These are phyloP conservation scores for Pouteria glomerata DNA, from an alignment of 148 eudicot genomes.

Conservation along the genomic window DNA sequence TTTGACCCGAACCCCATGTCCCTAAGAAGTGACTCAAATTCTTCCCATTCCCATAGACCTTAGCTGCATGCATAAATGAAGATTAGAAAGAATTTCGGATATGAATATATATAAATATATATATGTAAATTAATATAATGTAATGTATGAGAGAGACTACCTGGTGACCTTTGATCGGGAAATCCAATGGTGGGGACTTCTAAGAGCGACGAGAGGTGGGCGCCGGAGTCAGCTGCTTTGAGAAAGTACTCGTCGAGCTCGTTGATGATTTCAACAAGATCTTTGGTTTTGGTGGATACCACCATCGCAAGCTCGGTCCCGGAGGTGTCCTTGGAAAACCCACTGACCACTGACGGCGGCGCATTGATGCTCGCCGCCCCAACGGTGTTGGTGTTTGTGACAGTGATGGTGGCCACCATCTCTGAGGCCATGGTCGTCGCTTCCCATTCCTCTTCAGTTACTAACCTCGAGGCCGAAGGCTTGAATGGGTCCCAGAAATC, in stretches of 20 bases:
- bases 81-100: no score
- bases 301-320: conserved; percentile 56
- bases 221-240: conserved; percentile 75
- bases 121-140: no score
- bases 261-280: conserved; percentile 75
- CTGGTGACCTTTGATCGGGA: conserved; percentile 29
- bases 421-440: conserved; percentile 29
- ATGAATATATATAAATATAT: neutral
- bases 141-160: conserved; percentile 8
- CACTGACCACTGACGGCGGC: conserved; percentile 43
- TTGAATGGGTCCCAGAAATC: conserved; percentile 94
- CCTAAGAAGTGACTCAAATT: conserved; percentile 51
- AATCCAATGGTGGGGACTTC: conserved; percentile 45
- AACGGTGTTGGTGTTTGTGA: conserved; percentile 22
- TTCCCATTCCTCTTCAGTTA: conserved; percentile 63
- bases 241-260: conserved; percentile 83
- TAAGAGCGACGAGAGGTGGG: conserved; percentile 43
- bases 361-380: conserved; percentile 43
- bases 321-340: conserved; percentile 35
- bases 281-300: conserved; percentile 62
- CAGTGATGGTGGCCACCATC: conserved; percentile 19
- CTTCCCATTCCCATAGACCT: conserved; percentile 51
- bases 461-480: conserved; percentile 40
- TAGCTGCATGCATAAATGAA: conserved; percentile 26
- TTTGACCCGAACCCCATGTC: conserved; percentile 47